Base-by-base conservation (phyloP, 2,329 filamentous ascomycete species). In the Sclerotinia glacialis region DNA sequence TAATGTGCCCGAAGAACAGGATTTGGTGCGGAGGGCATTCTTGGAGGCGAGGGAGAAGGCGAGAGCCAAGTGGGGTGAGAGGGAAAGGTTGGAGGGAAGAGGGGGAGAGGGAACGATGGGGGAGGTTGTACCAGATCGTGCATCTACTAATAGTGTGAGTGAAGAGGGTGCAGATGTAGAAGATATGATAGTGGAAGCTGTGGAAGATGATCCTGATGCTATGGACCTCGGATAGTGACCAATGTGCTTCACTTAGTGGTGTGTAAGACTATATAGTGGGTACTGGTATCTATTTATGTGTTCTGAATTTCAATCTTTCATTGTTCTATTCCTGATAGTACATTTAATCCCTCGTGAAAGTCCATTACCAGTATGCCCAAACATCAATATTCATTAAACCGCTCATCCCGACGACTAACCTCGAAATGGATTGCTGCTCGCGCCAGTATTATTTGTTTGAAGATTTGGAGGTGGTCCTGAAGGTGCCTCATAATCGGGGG, bases 21-120 rank as follows among this genome's bases (percentile, higher is more conserved):
- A 94, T 76, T 89, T 85, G 69, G 91, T 97, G 69, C 84, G 92
- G 68, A 92, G 89, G 77, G 92, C 92, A 11, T 93, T 97, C 70
- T 81, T 94, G 63, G 93, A 97, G 77, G 86, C 91, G 2, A 84
- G 92, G 63, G 85, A 85, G 56, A 83, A 92, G 65, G 82, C 86
- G 44, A 81, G 90, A 64, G 86, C 90, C 71, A 82, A 79, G 76
- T 85, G 87, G 74, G 80, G 78, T 68, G 75, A 75, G 64, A 79
- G 80, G 73, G 73, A 74, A 64, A 76, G 77, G 69, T 72, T 70
- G 26, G 67, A 68, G 31, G 75, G 74, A 63, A 79, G 69, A 28
- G 67, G 66, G 31, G 75, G 74, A 64, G 79, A 70, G 23, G 67
- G 66, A 44, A 71, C 68, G 60, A 55, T 69, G 34, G 65, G 54